These are phyloP conservation scores for Anacardium occidentale DNA, from an alignment of 345 rosid genomes.

Conservation along the genomic window DNA sequence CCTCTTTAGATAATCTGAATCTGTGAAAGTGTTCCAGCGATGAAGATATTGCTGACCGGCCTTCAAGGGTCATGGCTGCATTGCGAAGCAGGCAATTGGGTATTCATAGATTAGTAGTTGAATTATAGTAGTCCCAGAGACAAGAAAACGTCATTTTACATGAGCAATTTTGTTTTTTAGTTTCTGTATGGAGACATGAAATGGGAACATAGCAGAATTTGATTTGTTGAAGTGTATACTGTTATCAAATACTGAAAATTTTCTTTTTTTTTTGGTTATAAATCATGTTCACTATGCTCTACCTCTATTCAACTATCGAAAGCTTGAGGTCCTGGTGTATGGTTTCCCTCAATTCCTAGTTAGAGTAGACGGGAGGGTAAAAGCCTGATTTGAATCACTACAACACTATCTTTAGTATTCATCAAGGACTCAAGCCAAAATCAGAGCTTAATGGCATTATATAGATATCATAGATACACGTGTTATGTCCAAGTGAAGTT, in stretches of 20 bases:
- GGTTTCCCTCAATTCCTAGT: not conserved
- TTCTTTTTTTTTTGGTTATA: not conserved
- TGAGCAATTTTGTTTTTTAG: conserved; percentile 28
- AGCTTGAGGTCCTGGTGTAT: not conserved
- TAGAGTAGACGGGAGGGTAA: not conserved
- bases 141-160: conserved; percentile 18
- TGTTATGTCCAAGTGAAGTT: too few species aligned
- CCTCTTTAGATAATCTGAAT: conserved; percentile 20
- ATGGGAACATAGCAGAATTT: conserved; percentile 25
- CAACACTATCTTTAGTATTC: too few species aligned
- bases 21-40: conserved; percentile 31
- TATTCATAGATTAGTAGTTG: conserved; percentile 22
- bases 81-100: conserved; percentile 14
- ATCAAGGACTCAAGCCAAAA: too few species aligned
- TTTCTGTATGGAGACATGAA: conserved; percentile 23
- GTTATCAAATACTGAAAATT: not conserved
- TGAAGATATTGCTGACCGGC: conserved; percentile 49
- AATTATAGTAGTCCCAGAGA: conserved; percentile 21
- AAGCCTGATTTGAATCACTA: not conserved
- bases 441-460: too few species aligned
- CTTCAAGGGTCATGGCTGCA: not conserved
- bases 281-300: not conserved
- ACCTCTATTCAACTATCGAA: not conserved
- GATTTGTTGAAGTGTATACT: conserved; percentile 22
- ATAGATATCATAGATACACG: too few species aligned